Percentiles rank a stretch among this genome's conserved stretches.
Evolutionary conservation across 345 rosid species (phyloP).

Genomic region (Arabidopsis suecica): DNA sequence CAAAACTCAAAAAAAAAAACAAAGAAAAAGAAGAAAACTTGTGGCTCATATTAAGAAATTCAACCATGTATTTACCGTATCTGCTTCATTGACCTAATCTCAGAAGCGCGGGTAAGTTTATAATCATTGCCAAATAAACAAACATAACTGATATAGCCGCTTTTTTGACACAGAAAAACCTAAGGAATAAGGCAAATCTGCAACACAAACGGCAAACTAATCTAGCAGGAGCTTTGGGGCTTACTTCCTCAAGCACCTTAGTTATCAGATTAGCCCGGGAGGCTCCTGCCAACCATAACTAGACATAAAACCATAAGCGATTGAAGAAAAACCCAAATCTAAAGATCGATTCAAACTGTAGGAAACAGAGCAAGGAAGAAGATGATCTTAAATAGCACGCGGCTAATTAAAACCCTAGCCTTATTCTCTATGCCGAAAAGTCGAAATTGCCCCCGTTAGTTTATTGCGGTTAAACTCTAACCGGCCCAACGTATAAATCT

Average conservation of each 20-base stretch:
- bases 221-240: constrained; percentile 48
- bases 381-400: background rate
- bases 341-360: background rate
- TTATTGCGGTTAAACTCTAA: background rate
- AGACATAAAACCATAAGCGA: too few relatives aligned
- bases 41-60: constrained; percentile 79
- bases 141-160: constrained; percentile 23
- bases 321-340: background rate
- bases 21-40: background rate
- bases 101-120: constrained; percentile 78
- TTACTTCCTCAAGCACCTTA: constrained; percentile 18
- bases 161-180: constrained; percentile 43
- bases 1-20: too few relatives aligned
- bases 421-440: background rate
- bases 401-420: constrained; percentile 29
- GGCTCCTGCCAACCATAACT: constrained; percentile 42
- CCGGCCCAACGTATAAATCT: constrained; percentile 2
- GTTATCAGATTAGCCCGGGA: constrained; percentile 70
- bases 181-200: constrained; percentile 49
- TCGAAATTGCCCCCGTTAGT: background rate
- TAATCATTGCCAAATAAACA: constrained; percentile 55
- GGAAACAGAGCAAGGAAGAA: background rate
- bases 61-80: constrained; percentile 54
- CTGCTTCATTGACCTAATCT: constrained; percentile 63
- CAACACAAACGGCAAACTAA: constrained; percentile 67